These are phyloP conservation scores for Calonectria pseudoreteaudii DNA, from an alignment of 2,329 filamentous ascomycete species.

Conservation along the genomic window DNA sequence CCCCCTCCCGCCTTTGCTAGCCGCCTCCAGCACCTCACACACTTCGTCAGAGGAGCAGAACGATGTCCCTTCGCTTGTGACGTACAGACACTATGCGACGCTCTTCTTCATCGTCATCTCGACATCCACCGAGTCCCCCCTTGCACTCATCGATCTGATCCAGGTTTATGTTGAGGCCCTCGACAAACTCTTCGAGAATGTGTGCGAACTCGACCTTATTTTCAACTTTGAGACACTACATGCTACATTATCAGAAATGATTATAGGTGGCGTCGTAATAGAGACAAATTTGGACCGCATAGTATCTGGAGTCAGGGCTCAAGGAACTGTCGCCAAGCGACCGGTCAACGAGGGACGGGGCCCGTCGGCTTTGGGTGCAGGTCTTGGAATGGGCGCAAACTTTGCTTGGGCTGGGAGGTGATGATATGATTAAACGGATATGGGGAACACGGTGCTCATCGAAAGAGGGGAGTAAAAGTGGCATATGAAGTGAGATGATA, in stretches of 20 bases:
- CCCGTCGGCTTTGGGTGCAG: slow-evolving; percentile 57
- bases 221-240: slow-evolving; percentile 99
- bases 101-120: slow-evolving; percentile 99
- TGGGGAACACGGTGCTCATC: slow-evolving; percentile 11
- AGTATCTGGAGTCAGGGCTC: slow-evolving; percentile 82
- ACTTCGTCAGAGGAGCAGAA: slow-evolving; percentile 78
- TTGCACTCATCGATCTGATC: slow-evolving; percentile 95
- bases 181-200: slow-evolving; percentile 96
- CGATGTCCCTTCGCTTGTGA: slow-evolving; percentile 94
- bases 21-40: slow-evolving; percentile 71
- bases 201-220: slow-evolving; percentile 97
- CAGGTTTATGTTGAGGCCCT: slow-evolving; percentile 98
- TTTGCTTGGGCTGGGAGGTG: slow-evolving; percentile 65
- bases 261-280: slow-evolving; percentile 93
- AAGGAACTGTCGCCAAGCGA: slow-evolving; percentile 82
- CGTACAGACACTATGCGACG: slow-evolving; percentile 97
- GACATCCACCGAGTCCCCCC: slow-evolving; percentile 93
- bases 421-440: slow-evolving; percentile 25
- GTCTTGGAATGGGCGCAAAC: slow-evolving; percentile 67
- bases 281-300: slow-evolving; percentile 93
- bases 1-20: slow-evolving; percentile 77
- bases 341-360: slow-evolving; percentile 77
- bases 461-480: slow-evolving; percentile 33
- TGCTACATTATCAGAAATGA: slow-evolving; percentile 91
- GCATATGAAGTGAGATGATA: slow-evolving; percentile 36